Percentiles rank a stretch among this genome's conserved stretches.
Evolutionary conservation across 208 protist species (phyloP).

Genomic region (Acanthamoeba culbertsoni): DNA sequence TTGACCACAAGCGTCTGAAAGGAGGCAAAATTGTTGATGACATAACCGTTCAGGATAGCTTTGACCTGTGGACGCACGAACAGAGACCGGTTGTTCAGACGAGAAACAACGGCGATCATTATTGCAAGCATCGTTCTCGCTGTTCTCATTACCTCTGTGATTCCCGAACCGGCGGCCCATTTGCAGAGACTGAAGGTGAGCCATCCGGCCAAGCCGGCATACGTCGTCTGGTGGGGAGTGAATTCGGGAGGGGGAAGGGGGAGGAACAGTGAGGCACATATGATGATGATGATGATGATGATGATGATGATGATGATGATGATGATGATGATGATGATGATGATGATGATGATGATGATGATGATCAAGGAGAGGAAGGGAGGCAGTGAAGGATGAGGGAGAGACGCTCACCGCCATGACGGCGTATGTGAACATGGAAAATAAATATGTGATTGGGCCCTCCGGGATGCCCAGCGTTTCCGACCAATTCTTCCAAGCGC

Average conservation of each 20-base stretch:
- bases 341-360: no score
- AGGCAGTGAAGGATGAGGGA: background rate
- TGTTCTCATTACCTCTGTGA: slow-evolving; percentile 55
- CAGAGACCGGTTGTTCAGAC: background rate
- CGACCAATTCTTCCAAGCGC: background rate
- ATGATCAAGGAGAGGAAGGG: background rate
- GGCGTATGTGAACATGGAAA: slow-evolving; percentile 35
- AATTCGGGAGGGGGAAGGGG: background rate
- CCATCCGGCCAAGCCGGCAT: background rate
- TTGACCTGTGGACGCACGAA: slow-evolving; percentile 62
- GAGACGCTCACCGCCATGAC: background rate
- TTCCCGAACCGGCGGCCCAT: slow-evolving; percentile 66
- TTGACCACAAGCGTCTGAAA: slow-evolving; percentile 67
- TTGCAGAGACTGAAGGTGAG: slow-evolving; percentile 39
- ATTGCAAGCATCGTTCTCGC: background rate
- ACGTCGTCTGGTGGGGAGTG: background rate
- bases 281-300: no score
- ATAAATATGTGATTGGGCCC: slow-evolving; percentile 25
- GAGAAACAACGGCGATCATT: background rate
- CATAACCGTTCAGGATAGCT: slow-evolving; percentile 72
- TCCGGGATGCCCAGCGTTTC: background rate
- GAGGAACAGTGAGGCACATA: background rate
- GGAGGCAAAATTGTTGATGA: slow-evolving; percentile 64
- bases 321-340: no score
- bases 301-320: no score